Evolutionary conservation across 176 grass and related monocot species (phyloP).

Genomic region (Phyllostachys edulis): DNA sequence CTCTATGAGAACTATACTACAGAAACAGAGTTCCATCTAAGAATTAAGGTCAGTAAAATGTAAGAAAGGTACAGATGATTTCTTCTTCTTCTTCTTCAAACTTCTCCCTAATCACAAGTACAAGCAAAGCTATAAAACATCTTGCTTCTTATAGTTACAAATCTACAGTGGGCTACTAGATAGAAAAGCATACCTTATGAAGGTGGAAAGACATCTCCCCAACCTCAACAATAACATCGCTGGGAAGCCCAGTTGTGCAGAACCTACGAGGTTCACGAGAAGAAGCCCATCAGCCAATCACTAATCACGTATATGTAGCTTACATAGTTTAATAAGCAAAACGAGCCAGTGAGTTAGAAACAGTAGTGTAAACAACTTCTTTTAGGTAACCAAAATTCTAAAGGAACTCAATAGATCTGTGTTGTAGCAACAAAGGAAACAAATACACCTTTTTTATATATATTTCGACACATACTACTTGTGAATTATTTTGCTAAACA

Average conservation of each 20-base stretch:
- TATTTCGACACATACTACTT: neutral
- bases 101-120: neutral
- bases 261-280: constrained; percentile 48
- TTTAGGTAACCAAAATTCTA: neutral
- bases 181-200: constrained; percentile 56
- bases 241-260: constrained; percentile 68
- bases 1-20: neutral
- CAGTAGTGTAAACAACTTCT: neutral
- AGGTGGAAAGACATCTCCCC: constrained; percentile 79
- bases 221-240: constrained; percentile 67
- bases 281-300: neutral
- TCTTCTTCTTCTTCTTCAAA: neutral
- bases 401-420: neutral
- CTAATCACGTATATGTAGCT: neutral
- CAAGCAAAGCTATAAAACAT: neutral
- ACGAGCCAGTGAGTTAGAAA: neutral
- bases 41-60: neutral
- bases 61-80: neutral
- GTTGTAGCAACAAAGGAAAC: neutral
- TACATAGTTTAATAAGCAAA: neutral
- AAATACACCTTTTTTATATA: neutral
- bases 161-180: neutral
- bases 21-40: neutral
- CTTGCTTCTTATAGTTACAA: neutral
- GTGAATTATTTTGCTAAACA: neutral